Evolutionary conservation across 352 stramenopile genomes (phyloP).

Genomic region (Globisporangium okanoganense): DNA sequence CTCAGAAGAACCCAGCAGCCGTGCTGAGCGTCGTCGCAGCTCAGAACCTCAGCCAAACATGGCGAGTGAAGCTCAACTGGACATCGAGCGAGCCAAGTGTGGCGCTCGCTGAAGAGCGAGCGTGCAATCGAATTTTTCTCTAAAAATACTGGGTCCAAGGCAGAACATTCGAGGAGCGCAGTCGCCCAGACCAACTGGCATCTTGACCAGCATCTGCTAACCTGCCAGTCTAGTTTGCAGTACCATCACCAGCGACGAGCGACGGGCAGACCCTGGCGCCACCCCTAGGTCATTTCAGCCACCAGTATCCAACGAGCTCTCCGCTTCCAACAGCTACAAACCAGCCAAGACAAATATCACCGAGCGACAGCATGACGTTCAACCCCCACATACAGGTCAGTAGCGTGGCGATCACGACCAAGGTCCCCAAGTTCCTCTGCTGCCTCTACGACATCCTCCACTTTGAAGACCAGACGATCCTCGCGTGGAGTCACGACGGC

Average conservation of each 20-base stretch:
- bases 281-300: not conserved
- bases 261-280: not conserved
- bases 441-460: conserved; percentile 80
- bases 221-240: not conserved
- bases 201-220: not conserved
- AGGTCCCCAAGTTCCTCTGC: conserved; percentile 74
- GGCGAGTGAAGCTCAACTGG: not conserved
- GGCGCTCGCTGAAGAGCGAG: not conserved
- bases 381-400: not conserved
- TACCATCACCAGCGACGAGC: not conserved
- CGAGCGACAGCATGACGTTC: not conserved
- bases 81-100: not conserved
- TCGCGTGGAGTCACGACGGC: conserved; percentile 67
- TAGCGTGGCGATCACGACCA: not conserved
- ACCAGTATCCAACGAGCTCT: not conserved
- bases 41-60: not conserved
- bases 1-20: not conserved
- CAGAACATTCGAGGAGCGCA: conserved; percentile 5
- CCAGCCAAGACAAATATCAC: not conserved
- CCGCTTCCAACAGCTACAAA: not conserved
- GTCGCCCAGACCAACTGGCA: not conserved
- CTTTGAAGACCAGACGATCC: conserved; percentile 59
- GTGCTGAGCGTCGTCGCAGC: not conserved
- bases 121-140: not conserved
- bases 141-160: not conserved